Evolutionary conservation across 805 yeast species (phyloP).

Genomic region (Suhomyces xylopsoci): DNA sequence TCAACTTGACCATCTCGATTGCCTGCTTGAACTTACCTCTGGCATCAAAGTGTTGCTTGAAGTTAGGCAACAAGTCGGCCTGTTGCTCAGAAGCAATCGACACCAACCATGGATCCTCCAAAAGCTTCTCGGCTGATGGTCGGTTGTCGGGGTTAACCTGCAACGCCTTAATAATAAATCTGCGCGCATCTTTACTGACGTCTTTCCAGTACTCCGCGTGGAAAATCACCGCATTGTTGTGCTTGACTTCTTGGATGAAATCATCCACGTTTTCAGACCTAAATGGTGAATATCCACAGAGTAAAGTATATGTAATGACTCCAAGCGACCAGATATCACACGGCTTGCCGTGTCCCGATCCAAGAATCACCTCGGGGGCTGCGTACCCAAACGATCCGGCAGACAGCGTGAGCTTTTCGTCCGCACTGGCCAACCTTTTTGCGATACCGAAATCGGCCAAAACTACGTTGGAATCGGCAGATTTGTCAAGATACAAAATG

Average conservation of each 20-base stretch:
- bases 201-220: slow-evolving; percentile 84
- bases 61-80: slow-evolving; percentile 74
- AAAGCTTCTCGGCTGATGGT: slow-evolving; percentile 63
- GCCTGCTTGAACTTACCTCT: slow-evolving; percentile 82
- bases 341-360: slow-evolving; percentile 88
- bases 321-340: slow-evolving; percentile 97
- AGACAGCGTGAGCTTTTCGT: slow-evolving; percentile 62
- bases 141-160: slow-evolving; percentile 65
- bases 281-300: slow-evolving; percentile 92
- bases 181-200: slow-evolving; percentile 76
- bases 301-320: slow-evolving; percentile 82
- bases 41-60: slow-evolving; percentile 79
- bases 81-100: slow-evolving; percentile 47
- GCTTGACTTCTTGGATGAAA: slow-evolving; percentile 73
- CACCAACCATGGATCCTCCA: slow-evolving; percentile 70
- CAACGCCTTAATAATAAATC: slow-evolving; percentile 69
- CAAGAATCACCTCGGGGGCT: slow-evolving; percentile 87
- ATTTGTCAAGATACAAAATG: slow-evolving; percentile 62
- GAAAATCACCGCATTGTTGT: slow-evolving; percentile 76
- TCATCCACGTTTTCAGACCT: slow-evolving; percentile 78
- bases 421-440: slow-evolving; percentile 57
- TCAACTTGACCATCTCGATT: slow-evolving; percentile 76
- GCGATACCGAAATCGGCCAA: slow-evolving; percentile 97
- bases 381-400: slow-evolving; percentile 97
- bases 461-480: slow-evolving; percentile 64